A percentile compares a stretch with the other conserved stretches of the same genome.
phyloP scores from a whole-genome alignment of 2,329 filamentous ascomycete species.

The Colletotrichum eleusines region DNA sequence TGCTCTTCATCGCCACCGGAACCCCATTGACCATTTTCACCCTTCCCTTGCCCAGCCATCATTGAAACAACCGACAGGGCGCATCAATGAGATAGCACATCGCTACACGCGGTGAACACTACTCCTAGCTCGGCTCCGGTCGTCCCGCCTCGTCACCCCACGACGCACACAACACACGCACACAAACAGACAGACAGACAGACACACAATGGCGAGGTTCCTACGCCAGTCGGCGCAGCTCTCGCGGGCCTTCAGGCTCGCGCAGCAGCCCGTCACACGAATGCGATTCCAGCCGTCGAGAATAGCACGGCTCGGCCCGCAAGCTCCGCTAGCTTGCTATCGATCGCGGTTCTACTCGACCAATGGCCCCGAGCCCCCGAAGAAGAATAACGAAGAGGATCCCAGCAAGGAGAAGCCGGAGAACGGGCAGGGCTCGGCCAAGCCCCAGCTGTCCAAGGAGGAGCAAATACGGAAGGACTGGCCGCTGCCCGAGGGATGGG shows the following conservation, averaged over 20 bases:
- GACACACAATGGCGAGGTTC: constrained; percentile 70
- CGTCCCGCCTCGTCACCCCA: constrained; percentile 32
- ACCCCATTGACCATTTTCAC: neutral
- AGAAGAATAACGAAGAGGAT: constrained; percentile 51
- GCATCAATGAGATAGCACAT: constrained; percentile 40
- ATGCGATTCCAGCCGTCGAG: constrained; percentile 55
- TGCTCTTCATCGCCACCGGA: constrained; percentile 7
- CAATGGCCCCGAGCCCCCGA: constrained; percentile 53
- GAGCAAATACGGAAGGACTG: constrained; percentile 45
- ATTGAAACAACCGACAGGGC: constrained; percentile 5
- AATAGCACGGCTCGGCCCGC: constrained; percentile 51
- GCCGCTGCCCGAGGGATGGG: constrained; percentile 61
- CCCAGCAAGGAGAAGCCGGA: constrained; percentile 45
- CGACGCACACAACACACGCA: constrained; percentile 17
- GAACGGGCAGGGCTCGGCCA: constrained; percentile 42
- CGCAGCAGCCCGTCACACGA: constrained; percentile 64
- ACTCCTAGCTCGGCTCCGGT: constrained; percentile 39
- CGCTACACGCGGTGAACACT: constrained; percentile 31
- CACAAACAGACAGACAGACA: constrained; percentile 4
- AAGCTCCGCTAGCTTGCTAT: constrained; percentile 47
- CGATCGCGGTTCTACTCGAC: constrained; percentile 54
- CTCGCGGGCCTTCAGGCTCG: constrained; percentile 70
- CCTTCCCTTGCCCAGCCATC: neutral
- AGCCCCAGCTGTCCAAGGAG: constrained; percentile 41
- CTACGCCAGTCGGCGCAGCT: constrained; percentile 75